Evolutionary conservation across 495 filamentous ascomycete genomes (phyloP).

Genomic region (Cryomyces minteri): DNA sequence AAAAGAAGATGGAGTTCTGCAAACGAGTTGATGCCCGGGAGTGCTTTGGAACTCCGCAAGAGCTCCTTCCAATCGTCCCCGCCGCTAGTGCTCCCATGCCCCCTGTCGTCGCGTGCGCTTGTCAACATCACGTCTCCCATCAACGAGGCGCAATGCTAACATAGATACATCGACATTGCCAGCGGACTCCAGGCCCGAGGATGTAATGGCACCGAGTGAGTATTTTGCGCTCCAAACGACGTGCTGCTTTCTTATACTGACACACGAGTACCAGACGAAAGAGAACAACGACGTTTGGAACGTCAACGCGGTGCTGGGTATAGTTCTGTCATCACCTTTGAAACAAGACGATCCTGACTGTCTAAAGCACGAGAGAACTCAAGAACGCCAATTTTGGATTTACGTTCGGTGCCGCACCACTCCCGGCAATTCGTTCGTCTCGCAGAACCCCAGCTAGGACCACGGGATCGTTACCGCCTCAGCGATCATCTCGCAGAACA

Average conservation of each 20-base stretch:
- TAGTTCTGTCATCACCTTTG: conserved; percentile 16
- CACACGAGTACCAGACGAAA: conserved; percentile 16
- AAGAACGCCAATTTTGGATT: conserved; percentile 27
- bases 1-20: not conserved
- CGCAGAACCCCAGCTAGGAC: not conserved
- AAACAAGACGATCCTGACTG: not conserved
- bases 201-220: conserved; percentile 24
- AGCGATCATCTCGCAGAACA: not conserved
- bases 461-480: not conserved
- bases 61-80: not conserved
- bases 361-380: conserved; percentile 5
- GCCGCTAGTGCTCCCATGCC: not conserved
- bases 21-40: not conserved
- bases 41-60: not conserved
- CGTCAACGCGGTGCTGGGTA: conserved; percentile 42
- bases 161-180: conserved; percentile 2
- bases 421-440: not conserved
- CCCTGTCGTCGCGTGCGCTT: no score
- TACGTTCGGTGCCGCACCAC: conserved; percentile 17
- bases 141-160: not conserved
- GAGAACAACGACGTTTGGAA: conserved; percentile 37
- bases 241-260: conserved; percentile 9
- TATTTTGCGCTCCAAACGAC: conserved; percentile 1
- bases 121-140: not conserved
- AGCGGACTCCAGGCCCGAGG: no score